These are phyloP conservation scores for Dactylis glomerata DNA, from an alignment of 176 grass and related monocot species.

Conservation along the genomic window DNA sequence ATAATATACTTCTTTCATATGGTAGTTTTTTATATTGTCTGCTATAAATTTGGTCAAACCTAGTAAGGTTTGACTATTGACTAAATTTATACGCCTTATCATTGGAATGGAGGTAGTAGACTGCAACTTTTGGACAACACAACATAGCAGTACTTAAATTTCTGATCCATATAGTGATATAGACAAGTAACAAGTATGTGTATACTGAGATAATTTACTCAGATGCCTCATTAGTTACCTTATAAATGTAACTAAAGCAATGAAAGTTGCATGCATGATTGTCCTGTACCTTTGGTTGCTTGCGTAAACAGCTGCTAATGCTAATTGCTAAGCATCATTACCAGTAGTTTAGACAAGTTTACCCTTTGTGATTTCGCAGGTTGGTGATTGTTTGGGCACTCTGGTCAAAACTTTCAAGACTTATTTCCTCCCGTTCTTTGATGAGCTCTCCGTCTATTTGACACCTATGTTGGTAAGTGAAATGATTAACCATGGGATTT, in stretches of 20 bases:
- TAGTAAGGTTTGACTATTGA: too few species aligned
- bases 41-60: too few species aligned
- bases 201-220: constrained; percentile 5
- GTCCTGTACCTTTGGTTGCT: neutral
- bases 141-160: neutral
- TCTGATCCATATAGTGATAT: neutral
- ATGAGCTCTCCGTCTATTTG: constrained; percentile 70
- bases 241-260: neutral
- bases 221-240: constrained; percentile 14
- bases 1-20: too few species aligned
- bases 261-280: constrained; percentile 8
- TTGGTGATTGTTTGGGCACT: constrained; percentile 76
- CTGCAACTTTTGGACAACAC: neutral
- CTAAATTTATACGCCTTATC: too few species aligned
- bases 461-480: constrained; percentile 72
- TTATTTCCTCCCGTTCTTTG: constrained; percentile 72
- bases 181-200: neutral
- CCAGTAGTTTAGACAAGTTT: constrained; percentile 7
- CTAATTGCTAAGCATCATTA: constrained; percentile 8
- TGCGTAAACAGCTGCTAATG: neutral
- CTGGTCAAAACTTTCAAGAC: constrained; percentile 74
- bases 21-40: too few species aligned
- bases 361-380: constrained; percentile 32
- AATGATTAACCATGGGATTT: constrained; percentile 11
- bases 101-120: too few species aligned